Base-by-base conservation (phyloP, 2,329 filamentous ascomycete genomes). In the Penicillium olsonii region DNA sequence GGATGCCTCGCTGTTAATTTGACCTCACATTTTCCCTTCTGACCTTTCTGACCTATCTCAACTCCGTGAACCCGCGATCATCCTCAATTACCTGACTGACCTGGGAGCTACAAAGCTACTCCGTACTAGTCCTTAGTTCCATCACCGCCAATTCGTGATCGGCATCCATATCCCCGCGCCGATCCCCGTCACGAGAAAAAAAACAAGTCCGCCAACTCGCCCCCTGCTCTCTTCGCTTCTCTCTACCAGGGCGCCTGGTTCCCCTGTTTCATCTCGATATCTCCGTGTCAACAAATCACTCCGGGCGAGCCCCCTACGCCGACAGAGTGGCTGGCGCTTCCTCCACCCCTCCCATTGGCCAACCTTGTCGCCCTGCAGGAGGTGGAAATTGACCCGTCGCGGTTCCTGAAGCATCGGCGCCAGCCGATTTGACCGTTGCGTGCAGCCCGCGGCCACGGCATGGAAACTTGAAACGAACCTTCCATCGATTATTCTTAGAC, bases 391-490 rank as follows among this genome's bases (percentile, higher is more conserved):
- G 43, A 40, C 34, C 27, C 44, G 15, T 43, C 55, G 59, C 57
- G 55, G 45, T 55, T 62, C 51, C 46, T 59, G 55, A 59, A 57
- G 52, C 56, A 60, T 41, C 35, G 44, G 52, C 50, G 17, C 50
- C 42, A 27, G 15, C 15, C 44, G 6, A 46, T 27, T 50, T 37
- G 44, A n/a, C 27, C 26, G 41, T 17, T 37, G 42, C 12, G 12
- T 6, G 12, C 4, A 12, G 27, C 10, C 14, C 5, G 12, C 12
- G 7, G 29, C 29, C 29, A 31, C n/a, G 29, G 29, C 29, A 12
- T 41, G 31, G 42, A 37, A 27, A 46, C 31, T 41, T 57, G 54
- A 62, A 62, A 62, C 59, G 34, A 39, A 34, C 40, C 49, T 49
- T 22, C 35, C 42, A 49, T 37, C 37, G 39, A 42, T 54, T 52